phyloP scores from a whole-genome alignment of 345 rosid genomes.

The Crucihimalaya himalaica region DNA sequence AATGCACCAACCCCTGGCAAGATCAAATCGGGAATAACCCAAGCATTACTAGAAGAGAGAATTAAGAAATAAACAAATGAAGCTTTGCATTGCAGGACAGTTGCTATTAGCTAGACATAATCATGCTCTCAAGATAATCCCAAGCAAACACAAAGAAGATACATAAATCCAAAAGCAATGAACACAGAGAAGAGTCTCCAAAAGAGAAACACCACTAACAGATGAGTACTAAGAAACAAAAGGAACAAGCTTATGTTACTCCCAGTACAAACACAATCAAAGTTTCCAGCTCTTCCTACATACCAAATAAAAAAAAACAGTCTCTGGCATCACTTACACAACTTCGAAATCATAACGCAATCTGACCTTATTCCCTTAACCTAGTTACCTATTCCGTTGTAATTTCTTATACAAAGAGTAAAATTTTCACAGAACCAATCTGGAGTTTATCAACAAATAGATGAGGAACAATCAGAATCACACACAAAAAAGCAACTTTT shows the following conservation, averaged over 20 bases:
- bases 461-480: slow-evolving; percentile 8
- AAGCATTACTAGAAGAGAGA: neutral
- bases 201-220: neutral
- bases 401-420: neutral
- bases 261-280: slow-evolving; percentile 18
- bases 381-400: neutral
- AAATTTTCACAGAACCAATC: neutral
- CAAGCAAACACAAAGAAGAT: neutral
- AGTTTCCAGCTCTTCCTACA: slow-evolving; percentile 2
- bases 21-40: neutral
- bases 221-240: slow-evolving; percentile 5
- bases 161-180: neutral
- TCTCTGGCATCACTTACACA: neutral
- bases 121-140: neutral
- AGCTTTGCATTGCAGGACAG: neutral
- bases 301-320: slow-evolving; percentile 4
- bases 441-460: neutral
- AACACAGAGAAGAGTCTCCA: neutral
- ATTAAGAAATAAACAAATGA: neutral
- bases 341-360: neutral
- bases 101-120: neutral
- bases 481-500: neutral
- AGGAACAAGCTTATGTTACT: slow-evolving; percentile 9
- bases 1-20: neutral
- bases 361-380: neutral